These are phyloP conservation scores for Botryosphaeria dothidea DNA, from an alignment of 2,329 filamentous ascomycete species.

Conservation along the genomic window DNA sequence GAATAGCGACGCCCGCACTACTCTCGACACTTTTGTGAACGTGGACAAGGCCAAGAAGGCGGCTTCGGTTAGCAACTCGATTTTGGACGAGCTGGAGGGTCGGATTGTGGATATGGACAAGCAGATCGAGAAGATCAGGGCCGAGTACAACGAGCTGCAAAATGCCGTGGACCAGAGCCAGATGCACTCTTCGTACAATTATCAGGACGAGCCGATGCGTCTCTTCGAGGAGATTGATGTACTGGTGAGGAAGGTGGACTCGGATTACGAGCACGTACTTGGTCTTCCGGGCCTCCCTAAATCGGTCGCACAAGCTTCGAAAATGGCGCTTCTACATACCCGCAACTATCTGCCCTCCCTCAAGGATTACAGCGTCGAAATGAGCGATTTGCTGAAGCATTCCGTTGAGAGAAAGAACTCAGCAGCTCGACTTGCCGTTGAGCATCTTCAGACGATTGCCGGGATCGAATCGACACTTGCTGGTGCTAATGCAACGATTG, in stretches of 20 bases:
- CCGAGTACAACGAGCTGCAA: constrained; percentile 47
- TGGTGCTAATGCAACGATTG: constrained; percentile 71
- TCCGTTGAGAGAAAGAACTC: constrained; percentile 65
- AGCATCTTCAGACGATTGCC: constrained; percentile 81
- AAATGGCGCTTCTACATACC: constrained; percentile 65
- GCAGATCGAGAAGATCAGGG: constrained; percentile 43
- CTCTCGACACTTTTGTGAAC: constrained; percentile 25
- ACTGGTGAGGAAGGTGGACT: constrained; percentile 80
- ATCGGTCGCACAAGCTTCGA: constrained; percentile 61
- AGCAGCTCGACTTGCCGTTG: constrained; percentile 65
- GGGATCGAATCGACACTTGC: constrained; percentile 75
- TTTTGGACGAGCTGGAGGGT: constrained; percentile 65
- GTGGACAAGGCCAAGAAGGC: constrained; percentile 69
- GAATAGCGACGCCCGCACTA: constrained; percentile 26
- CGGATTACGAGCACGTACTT: constrained; percentile 78
- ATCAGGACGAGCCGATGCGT: constrained; percentile 64
- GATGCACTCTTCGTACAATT: constrained; percentile 56
- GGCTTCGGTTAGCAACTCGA: constrained; percentile 64
- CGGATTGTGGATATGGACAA: constrained; percentile 45
- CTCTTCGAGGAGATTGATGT: constrained; percentile 84
- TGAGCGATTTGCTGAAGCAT: constrained; percentile 55
- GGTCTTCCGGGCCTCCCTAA: constrained; percentile 68
- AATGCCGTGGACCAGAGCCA: constrained; percentile 47
- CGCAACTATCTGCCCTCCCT: constrained; percentile 64
- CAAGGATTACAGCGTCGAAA: constrained; percentile 57